phyloP scores from a whole-genome alignment of 352 stramenopile species.

The Phytophthora boehmeriae region DNA sequence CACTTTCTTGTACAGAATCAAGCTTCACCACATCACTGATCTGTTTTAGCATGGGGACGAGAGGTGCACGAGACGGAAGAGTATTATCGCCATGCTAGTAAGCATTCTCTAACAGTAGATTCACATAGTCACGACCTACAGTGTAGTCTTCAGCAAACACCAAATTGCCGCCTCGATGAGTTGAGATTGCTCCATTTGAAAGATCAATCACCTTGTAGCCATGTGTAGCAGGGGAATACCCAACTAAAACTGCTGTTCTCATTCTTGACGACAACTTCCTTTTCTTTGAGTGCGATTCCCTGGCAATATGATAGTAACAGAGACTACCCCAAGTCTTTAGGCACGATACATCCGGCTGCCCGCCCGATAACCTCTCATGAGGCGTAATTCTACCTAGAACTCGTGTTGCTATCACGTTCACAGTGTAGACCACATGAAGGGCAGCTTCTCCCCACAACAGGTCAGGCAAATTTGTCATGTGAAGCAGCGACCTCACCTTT shows the following conservation, averaged over 20 bases:
- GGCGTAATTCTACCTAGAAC: background rate
- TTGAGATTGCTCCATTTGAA: background rate
- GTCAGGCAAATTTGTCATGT: constrained; percentile 6
- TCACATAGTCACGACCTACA: background rate
- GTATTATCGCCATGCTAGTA: background rate
- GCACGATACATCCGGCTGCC: background rate
- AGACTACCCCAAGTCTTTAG: constrained; percentile 6
- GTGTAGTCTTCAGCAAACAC: background rate
- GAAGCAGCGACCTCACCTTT: constrained; percentile 1
- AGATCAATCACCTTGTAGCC: constrained; percentile 11
- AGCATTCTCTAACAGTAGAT: background rate
- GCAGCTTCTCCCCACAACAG: constrained; percentile 5
- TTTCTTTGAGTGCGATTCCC: background rate
- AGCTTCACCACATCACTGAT: no score
- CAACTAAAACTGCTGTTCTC: background rate
- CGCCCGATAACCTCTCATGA: background rate
- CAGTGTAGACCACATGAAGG: background rate
- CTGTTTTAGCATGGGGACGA: constrained; percentile 2
- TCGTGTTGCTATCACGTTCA: background rate
- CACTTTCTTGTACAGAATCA: no score
- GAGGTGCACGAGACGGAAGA: background rate
- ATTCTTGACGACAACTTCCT: constrained; percentile 3
- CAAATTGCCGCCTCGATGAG: background rate
- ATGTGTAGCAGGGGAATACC: background rate
- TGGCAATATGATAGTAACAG: background rate